Conservation (phyloP, 164 flowering plant genomes). For the Chloranthus sessilifolius region DNA sequence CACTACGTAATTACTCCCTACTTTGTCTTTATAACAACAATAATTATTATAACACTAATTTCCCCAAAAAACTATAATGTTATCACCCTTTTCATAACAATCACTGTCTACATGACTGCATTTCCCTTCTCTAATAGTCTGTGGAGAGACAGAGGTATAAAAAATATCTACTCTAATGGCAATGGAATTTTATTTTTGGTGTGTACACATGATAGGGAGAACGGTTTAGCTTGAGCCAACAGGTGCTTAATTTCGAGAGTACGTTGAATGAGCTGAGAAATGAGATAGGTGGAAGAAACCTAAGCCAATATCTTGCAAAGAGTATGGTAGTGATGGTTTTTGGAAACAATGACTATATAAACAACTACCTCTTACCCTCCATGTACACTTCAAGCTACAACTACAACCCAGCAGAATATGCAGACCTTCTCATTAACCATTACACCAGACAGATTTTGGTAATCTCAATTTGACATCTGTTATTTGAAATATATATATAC, state of each 20-base stretch:
- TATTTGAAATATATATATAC: too few relatives aligned
- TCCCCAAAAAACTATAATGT: too few relatives aligned
- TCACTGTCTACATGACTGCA: too few relatives aligned
- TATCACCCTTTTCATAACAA: too few relatives aligned
- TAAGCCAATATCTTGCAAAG: slow-evolving; percentile 19
- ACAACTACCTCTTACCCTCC: slow-evolving; percentile 35
- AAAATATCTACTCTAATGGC: too few relatives aligned
- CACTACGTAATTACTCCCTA: slow-evolving; percentile 34
- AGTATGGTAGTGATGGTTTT: slow-evolving; percentile 23
- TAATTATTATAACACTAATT: too few relatives aligned
- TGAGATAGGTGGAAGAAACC: slow-evolving; percentile 13
- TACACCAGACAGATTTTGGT: slow-evolving; percentile 39
- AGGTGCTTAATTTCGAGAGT: slow-evolving; percentile 56
- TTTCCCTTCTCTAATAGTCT: too few relatives aligned
- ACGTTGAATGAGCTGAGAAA: slow-evolving; percentile 38
- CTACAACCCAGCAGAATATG: slow-evolving; percentile 26
- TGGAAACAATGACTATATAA: slow-evolving; percentile 48
- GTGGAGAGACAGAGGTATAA: too few relatives aligned
- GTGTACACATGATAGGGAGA: slow-evolving; percentile 70
- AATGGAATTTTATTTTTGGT: too few relatives aligned
- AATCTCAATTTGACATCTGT: background rate
- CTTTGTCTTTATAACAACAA: too few relatives aligned
- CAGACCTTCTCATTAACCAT: slow-evolving; percentile 28
- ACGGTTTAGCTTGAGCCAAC: slow-evolving; percentile 51
- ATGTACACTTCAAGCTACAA: slow-evolving; percentile 22